phyloP scores from a whole-genome alignment of 108 stramenopile species.

The Parietichytrium sp. region DNA sequence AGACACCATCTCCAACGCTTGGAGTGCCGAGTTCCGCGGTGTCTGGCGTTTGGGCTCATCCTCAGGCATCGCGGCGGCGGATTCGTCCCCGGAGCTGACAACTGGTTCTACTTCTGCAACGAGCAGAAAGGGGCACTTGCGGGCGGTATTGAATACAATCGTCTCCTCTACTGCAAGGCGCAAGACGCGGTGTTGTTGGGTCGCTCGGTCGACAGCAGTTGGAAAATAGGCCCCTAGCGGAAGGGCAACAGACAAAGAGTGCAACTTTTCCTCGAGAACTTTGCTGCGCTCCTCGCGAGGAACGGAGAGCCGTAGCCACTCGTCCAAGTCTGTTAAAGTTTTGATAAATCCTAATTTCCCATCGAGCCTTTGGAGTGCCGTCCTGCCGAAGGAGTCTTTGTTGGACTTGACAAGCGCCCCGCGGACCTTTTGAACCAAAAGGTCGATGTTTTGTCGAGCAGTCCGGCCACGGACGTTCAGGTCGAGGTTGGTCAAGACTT shows the following conservation, averaged over 20 bases:
- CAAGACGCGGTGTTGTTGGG: slow-evolving; percentile 18
- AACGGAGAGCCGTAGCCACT: slow-evolving; percentile 7
- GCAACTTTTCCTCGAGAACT: not conserved
- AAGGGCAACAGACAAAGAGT: not conserved
- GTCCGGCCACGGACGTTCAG: slow-evolving; percentile 19
- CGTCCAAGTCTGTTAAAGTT: not conserved
- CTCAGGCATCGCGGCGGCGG: not conserved
- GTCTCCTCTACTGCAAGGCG: slow-evolving; percentile 10
- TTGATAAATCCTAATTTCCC: slow-evolving; percentile 35
- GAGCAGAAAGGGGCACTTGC: slow-evolving; percentile 34
- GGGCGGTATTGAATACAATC: slow-evolving; percentile 20
- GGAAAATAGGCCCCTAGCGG: slow-evolving; percentile 29
- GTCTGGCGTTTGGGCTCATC: not conserved
- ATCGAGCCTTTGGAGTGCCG: not conserved
- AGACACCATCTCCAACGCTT: slow-evolving; percentile 11
- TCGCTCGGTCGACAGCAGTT: not conserved
- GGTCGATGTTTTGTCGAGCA: not conserved
- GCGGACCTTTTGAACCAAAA: slow-evolving; percentile 28
- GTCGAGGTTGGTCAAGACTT: slow-evolving; percentile 10
- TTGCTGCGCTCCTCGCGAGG: slow-evolving; percentile 12
- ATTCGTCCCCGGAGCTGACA: too few species aligned
- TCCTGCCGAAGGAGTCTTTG: not conserved
- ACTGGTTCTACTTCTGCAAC: slow-evolving; percentile 19
- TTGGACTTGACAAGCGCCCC: not conserved
- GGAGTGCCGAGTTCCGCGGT: not conserved